These are phyloP conservation scores for Plasmopara viticola DNA, from an alignment of 352 stramenopile species.

Conservation along the genomic window DNA sequence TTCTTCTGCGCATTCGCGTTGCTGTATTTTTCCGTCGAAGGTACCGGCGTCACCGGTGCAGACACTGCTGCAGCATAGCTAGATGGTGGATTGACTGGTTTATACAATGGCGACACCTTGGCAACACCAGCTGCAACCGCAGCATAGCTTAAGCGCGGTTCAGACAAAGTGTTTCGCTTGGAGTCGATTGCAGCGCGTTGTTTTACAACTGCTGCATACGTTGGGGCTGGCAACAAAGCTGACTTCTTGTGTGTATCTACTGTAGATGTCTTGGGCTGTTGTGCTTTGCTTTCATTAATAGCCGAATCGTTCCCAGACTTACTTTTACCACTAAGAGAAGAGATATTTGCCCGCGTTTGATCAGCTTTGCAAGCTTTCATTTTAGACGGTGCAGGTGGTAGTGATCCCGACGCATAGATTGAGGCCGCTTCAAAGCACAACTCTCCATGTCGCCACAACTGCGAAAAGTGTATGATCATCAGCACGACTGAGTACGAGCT, in stretches of 20 bases:
- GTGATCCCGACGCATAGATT: slow-evolving; percentile 57
- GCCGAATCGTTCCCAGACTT: slow-evolving; percentile 13
- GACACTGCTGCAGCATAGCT: slow-evolving; percentile 70
- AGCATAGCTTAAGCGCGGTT: slow-evolving; percentile 61
- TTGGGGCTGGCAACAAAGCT: slow-evolving; percentile 18
- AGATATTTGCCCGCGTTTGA: slow-evolving; percentile 15
- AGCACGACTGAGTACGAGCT: slow-evolving; percentile 91
- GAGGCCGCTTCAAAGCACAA: slow-evolving; percentile 46
- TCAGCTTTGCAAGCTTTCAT: slow-evolving; percentile 16
- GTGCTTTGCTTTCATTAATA: slow-evolving; percentile 6
- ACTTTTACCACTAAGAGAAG: slow-evolving; percentile 5
- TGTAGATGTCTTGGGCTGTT: neutral
- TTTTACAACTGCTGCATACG: slow-evolving; percentile 61
- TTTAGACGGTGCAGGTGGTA: slow-evolving; percentile 33
- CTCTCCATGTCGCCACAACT: slow-evolving; percentile 58
- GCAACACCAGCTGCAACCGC: slow-evolving; percentile 61
- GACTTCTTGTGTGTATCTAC: slow-evolving; percentile 15
- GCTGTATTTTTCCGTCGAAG: slow-evolving; percentile 13
- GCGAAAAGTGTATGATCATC: slow-evolving; percentile 87
- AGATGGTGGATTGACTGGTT: slow-evolving; percentile 23
- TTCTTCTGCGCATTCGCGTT: slow-evolving; percentile 8
- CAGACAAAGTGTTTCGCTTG: slow-evolving; percentile 4
- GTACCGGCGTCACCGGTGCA: slow-evolving; percentile 18
- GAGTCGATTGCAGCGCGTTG: slow-evolving; percentile 17
- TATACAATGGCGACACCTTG: slow-evolving; percentile 29